These are phyloP conservation scores for Umbelopsis ramanniana DNA, from an alignment of 192 early-diverging fungal species.

Conservation along the genomic window DNA sequence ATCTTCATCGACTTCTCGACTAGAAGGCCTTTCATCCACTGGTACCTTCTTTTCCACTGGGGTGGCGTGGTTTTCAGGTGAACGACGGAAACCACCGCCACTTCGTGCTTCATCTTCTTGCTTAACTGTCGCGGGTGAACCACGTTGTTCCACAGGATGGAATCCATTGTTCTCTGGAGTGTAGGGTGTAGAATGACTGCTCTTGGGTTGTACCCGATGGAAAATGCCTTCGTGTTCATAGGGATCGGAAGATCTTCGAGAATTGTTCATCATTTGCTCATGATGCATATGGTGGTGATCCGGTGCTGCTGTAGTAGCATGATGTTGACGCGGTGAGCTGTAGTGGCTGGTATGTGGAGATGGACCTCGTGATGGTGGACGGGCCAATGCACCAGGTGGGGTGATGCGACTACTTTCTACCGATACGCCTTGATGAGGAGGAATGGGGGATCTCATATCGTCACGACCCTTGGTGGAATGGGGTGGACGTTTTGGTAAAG, in stretches of 20 bases:
- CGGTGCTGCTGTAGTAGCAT: background rate
- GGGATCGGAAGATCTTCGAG: constrained; percentile 3
- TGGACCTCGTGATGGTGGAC: constrained; percentile 25
- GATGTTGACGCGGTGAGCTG: constrained; percentile 14
- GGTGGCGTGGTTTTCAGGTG: background rate
- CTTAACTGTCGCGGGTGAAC: constrained; percentile 15
- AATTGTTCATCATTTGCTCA: background rate
- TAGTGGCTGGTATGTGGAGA: constrained; percentile 20
- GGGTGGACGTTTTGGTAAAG: constrained; percentile 1
- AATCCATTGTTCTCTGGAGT: constrained; percentile 13
- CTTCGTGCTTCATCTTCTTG: constrained; percentile 19
- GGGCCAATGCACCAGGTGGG: background rate
- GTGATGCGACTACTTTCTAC: background rate
- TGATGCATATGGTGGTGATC: constrained; percentile 16
- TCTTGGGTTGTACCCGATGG: constrained; percentile 15
- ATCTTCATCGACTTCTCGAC: constrained; percentile 31
- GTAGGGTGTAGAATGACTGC: background rate
- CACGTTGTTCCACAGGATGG: constrained; percentile 2
- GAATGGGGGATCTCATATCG: constrained; percentile 30
- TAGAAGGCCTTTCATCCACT: background rate
- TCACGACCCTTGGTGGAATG: constrained; percentile 3
- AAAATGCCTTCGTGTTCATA: constrained; percentile 20
- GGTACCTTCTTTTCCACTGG: background rate
- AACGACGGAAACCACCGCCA: background rate
- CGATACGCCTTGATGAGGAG: background rate